These are phyloP conservation scores for Aureobasidium sp. DNA, from an alignment of 2,329 filamentous ascomycete species.

Conservation along the genomic window DNA sequence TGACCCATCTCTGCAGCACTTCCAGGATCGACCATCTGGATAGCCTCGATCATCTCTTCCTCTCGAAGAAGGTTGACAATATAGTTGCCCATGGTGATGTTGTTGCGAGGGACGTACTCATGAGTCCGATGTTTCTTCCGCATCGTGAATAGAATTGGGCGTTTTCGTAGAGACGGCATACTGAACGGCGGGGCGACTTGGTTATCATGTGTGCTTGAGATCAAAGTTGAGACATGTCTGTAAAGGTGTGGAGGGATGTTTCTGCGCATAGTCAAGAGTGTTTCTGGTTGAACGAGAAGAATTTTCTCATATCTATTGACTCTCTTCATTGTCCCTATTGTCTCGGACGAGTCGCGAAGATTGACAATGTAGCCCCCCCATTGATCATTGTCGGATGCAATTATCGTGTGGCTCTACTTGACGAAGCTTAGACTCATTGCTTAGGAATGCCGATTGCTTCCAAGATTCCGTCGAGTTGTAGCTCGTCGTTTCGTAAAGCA, in stretches of 20 bases:
- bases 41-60: background rate
- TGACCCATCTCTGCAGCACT: background rate
- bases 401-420: background rate
- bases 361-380: background rate
- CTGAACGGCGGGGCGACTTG: background rate
- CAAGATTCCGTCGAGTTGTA: slow-evolving; percentile 38
- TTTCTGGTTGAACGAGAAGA: background rate
- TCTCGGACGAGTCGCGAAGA: background rate
- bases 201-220: background rate
- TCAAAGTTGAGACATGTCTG: slow-evolving; percentile 1
- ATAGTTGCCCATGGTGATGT: background rate
- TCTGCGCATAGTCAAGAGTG: background rate
- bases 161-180: background rate
- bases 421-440: background rate
- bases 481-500: slow-evolving; percentile 33
- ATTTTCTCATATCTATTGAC: background rate
- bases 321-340: background rate
- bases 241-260: background rate
- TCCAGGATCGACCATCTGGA: background rate
- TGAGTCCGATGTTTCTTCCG: background rate
- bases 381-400: background rate
- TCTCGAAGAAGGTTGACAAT: background rate
- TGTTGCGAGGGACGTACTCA: background rate
- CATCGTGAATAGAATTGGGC: background rate
- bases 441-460: slow-evolving; percentile 32